phyloP scores from a whole-genome alignment of 495 filamentous ascomycete species.

The Cercophora samala region DNA sequence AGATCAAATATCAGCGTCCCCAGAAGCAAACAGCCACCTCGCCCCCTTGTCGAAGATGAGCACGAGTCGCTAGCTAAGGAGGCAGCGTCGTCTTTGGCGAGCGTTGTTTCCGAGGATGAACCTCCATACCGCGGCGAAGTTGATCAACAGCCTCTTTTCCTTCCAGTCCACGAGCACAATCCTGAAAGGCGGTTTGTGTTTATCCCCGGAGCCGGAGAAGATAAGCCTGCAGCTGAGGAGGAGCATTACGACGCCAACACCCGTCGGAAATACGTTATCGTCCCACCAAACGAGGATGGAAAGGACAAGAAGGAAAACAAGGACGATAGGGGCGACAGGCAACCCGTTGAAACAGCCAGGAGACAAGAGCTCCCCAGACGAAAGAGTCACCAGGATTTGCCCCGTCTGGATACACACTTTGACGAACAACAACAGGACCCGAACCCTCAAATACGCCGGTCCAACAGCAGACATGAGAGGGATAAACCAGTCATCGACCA shows the following conservation, averaged over 20 bases:
- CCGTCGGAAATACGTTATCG: constrained; percentile 37
- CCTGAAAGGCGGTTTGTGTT: constrained; percentile 48
- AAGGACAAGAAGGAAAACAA: constrained; percentile 25
- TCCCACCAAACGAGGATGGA: constrained; percentile 15
- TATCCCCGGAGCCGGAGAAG: constrained; percentile 31
- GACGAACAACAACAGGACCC: constrained; percentile 14
- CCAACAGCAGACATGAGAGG: constrained; percentile 23
- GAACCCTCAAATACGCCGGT: constrained; percentile 15
- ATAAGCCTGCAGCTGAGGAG: constrained; percentile 23
- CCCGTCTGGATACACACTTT: constrained; percentile 33
- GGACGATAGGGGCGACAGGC: neutral
- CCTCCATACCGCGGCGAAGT: constrained; percentile 41
- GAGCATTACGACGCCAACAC: constrained; percentile 43
- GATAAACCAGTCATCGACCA: constrained; percentile 27
- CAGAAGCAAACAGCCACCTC: constrained; percentile 32
- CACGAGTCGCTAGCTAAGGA: constrained; percentile 45
- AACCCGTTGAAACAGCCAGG: constrained; percentile 13
- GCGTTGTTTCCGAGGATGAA: constrained; percentile 36
- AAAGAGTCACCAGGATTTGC: constrained; percentile 39
- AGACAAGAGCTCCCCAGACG: constrained; percentile 30
- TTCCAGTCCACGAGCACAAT: constrained; percentile 43
- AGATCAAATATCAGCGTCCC: constrained; percentile 21
- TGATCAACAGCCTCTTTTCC: constrained; percentile 43
- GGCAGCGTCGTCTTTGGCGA: constrained; percentile 29
- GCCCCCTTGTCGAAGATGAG: constrained; percentile 48